Evolutionary conservation across 768 basidiomycete genomes (phyloP), one percentile per base, ranked within the genome.

Genomic region (Cyathus striatus): DNA sequence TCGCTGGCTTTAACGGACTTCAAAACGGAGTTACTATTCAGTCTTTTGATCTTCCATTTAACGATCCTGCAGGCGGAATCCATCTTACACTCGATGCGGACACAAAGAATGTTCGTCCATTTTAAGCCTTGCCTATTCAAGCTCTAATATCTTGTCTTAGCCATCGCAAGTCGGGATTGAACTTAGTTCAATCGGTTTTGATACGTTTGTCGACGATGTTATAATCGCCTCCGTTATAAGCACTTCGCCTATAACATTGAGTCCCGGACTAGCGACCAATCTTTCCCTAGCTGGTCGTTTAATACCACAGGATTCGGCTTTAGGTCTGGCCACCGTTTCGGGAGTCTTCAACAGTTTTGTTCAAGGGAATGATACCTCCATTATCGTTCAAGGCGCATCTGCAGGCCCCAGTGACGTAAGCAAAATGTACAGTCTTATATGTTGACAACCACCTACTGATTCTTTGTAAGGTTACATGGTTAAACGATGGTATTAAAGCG

Each of bases 131-230:
- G 20, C 17, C 17, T 22, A 26, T 36, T 37, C 30, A 34, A 9
- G n/a, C 7, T 41, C 26, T 14, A n/a, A n/a, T n/a, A 44, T 32
- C 23, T 58, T 26, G 57, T 25, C 30, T 32, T 40, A 83, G 80
- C 86, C 86, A 23, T 82, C 85, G 1, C 83, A 86, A 70, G 82
- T 88, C 27, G 86, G 86, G 21, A 77, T 88, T 10, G 63, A 76
- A 45, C 65, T 88, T 6, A 73, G 68, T 47, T 71, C 73, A 3
- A 71, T 88, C 41, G 72, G 70, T 1, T 88, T 88, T 61, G 66
- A 79, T 40, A 78, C 78, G 14, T 81, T 68, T 51, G 69, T 73
- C 24, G 68, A 68, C 21, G 64, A 69, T 22, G 63, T 71, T 7
- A 68, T 76, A 57, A 76, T 88, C 44, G 86, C 81, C 2, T 73